These are phyloP conservation scores for Arthrobotrys megalospora DNA, from an alignment of 2,329 filamentous ascomycete genomes.

Conservation along the genomic window DNA sequence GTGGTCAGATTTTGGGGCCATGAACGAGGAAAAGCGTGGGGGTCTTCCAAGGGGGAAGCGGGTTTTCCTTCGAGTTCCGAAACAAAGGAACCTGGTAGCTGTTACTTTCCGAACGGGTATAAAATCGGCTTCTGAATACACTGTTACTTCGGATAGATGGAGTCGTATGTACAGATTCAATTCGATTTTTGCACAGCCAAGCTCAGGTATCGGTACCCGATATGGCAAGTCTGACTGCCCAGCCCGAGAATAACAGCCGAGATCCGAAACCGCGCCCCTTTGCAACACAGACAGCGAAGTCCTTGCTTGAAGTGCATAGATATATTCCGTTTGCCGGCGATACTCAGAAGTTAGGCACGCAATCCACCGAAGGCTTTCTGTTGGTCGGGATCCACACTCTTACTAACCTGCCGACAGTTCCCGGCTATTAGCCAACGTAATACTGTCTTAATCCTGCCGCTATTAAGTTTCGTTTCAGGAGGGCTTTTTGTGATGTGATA, in stretches of 20 bases:
- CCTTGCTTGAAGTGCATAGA: slow-evolving; percentile 19
- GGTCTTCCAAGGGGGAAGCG: background rate
- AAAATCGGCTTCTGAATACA: slow-evolving; percentile 7
- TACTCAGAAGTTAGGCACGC: slow-evolving; percentile 9
- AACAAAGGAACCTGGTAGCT: background rate
- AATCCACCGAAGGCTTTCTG: background rate
- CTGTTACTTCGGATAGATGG: slow-evolving; percentile 12
- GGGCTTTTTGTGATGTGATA: slow-evolving; percentile 24
- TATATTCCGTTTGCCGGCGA: slow-evolving; percentile 13
- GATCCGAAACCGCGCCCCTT: slow-evolving; percentile 45
- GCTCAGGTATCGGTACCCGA: background rate
- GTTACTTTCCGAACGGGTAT: slow-evolving; percentile 15
- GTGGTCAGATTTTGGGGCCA: slow-evolving; percentile 43
- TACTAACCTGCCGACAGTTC: slow-evolving; percentile 5
- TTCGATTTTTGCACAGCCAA: background rate
- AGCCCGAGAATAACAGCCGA: slow-evolving; percentile 36
- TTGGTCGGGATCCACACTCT: background rate
- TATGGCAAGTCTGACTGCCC: background rate
- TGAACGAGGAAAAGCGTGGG: slow-evolving; percentile 19
- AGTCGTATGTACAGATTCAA: background rate
- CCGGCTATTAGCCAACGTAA: slow-evolving; percentile 14
- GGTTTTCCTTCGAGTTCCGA: slow-evolving; percentile 1
- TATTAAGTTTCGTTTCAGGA: slow-evolving; percentile 22
- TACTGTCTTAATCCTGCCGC: slow-evolving; percentile 10
- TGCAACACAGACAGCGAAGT: slow-evolving; percentile 18